Evolutionary conservation across 192 early-diverging fungal species (phyloP).

Genomic region (Coemansia sp.): DNA sequence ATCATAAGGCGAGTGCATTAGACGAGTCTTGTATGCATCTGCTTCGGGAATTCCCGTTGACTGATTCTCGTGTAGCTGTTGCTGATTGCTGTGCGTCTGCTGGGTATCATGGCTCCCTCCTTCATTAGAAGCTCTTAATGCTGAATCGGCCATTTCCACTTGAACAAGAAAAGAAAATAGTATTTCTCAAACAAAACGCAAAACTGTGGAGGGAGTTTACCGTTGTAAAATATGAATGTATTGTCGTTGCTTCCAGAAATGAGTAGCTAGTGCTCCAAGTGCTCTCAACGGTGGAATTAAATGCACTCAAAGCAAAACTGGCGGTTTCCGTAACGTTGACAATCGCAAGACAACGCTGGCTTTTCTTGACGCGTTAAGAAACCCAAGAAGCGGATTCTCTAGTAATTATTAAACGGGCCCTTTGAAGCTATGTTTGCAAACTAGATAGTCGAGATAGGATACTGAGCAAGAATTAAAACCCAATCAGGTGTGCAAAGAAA

Average conservation of each 20-base stretch:
- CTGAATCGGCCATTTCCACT: slow-evolving; percentile 22
- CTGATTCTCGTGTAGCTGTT: slow-evolving; percentile 1
- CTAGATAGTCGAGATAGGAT: too few species aligned
- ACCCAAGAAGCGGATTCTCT: neutral
- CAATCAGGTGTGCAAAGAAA: too few species aligned
- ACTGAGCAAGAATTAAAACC: too few species aligned
- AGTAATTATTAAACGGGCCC: neutral
- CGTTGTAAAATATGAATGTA: neutral
- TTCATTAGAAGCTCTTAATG: slow-evolving; percentile 2
- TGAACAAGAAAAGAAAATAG: neutral
- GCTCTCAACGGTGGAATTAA: neutral
- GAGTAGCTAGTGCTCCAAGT: neutral
- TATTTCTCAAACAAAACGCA: slow-evolving; percentile 4
- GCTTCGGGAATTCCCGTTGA: slow-evolving; percentile 46
- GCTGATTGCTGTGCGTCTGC: neutral
- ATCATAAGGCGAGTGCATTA: slow-evolving; percentile 58
- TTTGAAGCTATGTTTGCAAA: neutral
- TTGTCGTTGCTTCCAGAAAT: neutral
- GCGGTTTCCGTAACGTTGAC: neutral
- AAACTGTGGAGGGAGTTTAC: slow-evolving; percentile 8
- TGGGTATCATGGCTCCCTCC: neutral
- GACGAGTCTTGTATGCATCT: slow-evolving; percentile 58
- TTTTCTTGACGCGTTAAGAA: neutral
- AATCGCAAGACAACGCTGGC: neutral
- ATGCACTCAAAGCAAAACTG: neutral